Evolutionary conservation across 2,329 filamentous ascomycete species (phyloP).

Genomic region (Lithohypha guttulata): DNA sequence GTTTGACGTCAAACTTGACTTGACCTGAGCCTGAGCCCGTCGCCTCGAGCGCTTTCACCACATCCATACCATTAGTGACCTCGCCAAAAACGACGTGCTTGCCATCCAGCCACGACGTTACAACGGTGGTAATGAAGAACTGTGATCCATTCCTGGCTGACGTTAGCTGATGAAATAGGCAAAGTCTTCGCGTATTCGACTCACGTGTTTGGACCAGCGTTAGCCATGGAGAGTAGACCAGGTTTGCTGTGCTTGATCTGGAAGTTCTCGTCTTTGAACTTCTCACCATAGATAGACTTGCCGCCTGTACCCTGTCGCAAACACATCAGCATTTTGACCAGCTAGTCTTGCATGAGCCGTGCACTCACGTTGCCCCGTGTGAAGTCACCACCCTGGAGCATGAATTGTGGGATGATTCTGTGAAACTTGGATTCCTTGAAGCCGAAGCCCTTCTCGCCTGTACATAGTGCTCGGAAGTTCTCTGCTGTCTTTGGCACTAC

Average conservation of each 20-base stretch:
- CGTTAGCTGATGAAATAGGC: slow-evolving; percentile 8
- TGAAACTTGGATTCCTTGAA: slow-evolving; percentile 59
- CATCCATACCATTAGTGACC: slow-evolving; percentile 45
- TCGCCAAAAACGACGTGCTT: slow-evolving; percentile 61
- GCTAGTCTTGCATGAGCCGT: not conserved
- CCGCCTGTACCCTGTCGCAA: slow-evolving; percentile 47
- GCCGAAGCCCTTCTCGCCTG: slow-evolving; percentile 56
- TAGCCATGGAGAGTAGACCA: slow-evolving; percentile 56
- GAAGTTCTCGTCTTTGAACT: slow-evolving; percentile 62
- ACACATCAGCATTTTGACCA: slow-evolving; percentile 20
- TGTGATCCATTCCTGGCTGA: slow-evolving; percentile 53
- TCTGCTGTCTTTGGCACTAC: slow-evolving; percentile 76
- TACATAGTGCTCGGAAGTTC: slow-evolving; percentile 55
- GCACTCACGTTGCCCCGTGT: slow-evolving; percentile 44
- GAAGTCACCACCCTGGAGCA: slow-evolving; percentile 62
- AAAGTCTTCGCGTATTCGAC: slow-evolving; percentile 4
- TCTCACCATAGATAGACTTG: slow-evolving; percentile 56
- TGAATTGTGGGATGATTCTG: slow-evolving; percentile 60
- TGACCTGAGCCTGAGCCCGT: slow-evolving; percentile 45
- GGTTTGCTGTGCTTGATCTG: slow-evolving; percentile 58
- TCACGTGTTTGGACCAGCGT: slow-evolving; percentile 36
- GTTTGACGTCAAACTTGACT: slow-evolving; percentile 42
- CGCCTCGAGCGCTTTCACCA: slow-evolving; percentile 51
- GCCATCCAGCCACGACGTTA: slow-evolving; percentile 56
- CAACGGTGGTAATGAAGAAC: slow-evolving; percentile 62